A percentile compares a stretch with the other conserved stretches of the same genome.
phyloP scores from a whole-genome alignment of 805 yeast species.

The Saccharomycopsis fibuligera region DNA sequence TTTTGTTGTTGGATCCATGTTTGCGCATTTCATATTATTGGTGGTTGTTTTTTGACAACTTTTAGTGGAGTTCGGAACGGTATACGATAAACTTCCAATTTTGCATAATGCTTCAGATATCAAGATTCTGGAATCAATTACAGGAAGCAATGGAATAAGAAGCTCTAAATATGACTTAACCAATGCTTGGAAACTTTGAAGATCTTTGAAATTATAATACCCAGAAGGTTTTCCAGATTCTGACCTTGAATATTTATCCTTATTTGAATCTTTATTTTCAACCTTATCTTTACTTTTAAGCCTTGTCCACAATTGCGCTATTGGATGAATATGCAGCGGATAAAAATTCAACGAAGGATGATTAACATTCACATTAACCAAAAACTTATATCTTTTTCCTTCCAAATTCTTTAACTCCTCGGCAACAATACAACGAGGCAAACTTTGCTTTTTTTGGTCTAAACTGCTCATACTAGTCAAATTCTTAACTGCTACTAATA shows the following conservation, averaged over 20 bases:
- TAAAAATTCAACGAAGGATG: slow-evolving; percentile 5
- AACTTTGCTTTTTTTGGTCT: not conserved
- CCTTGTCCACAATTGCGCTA: too few species aligned
- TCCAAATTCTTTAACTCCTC: too few species aligned
- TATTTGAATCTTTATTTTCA: not conserved
- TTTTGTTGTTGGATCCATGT: not conserved
- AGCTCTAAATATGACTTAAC: not conserved
- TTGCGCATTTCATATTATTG: too few species aligned
- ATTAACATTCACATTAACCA: not conserved
- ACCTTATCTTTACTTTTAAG: not conserved
- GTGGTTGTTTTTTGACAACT: too few species aligned
- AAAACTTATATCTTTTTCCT: not conserved
- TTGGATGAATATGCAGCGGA: slow-evolving; percentile 1
- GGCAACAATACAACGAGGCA: too few species aligned
- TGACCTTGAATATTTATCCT: not conserved
- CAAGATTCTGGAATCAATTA: not conserved
- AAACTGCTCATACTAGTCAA: not conserved
- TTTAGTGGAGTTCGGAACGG: too few species aligned
- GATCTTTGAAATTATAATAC: not conserved
- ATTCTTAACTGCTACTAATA: not conserved
- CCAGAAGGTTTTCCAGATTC: too few species aligned
- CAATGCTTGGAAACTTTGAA: not conserved
- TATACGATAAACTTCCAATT: not conserved
- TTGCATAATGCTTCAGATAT: slow-evolving; percentile 9
- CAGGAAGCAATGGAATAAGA: slow-evolving; percentile 8